These are phyloP conservation scores for Aphanomyces euteiches DNA, from an alignment of 352 stramenopile species.

Conservation along the genomic window DNA sequence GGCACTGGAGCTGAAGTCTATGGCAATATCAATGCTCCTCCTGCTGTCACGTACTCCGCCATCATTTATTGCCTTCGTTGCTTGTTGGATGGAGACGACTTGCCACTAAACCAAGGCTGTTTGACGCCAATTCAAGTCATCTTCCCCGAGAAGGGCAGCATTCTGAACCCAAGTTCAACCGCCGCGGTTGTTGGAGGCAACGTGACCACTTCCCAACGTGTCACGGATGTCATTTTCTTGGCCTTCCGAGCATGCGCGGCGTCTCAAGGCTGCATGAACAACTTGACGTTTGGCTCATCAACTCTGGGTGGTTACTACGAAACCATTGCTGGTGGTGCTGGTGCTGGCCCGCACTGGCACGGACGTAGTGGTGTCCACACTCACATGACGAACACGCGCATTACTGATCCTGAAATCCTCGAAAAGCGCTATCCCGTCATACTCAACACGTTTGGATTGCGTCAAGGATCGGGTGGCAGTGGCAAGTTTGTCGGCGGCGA, in stretches of 20 bases:
- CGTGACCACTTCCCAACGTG: conserved; percentile 95
- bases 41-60: conserved; percentile 96
- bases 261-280: conserved; percentile 99
- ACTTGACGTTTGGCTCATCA: conserved; percentile 97
- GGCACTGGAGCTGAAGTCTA: conserved; percentile 96
- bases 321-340: conserved; percentile 97
- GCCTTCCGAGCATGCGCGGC: conserved; percentile 95
- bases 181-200: conserved; percentile 98
- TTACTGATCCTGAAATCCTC: conserved; percentile 99
- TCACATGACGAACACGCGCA: conserved; percentile 99
- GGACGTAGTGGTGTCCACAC: conserved; percentile 97
- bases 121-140: conserved; percentile 95
- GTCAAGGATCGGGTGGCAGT: conserved; percentile 84
- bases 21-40: conserved; percentile 98
- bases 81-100: conserved; percentile 88
- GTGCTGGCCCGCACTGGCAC: conserved; percentile 94
- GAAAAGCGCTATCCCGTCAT: conserved; percentile 94
- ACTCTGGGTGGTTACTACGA: conserved; percentile 97
- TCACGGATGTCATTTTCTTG: conserved; percentile 98
- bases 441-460: conserved; percentile 80
- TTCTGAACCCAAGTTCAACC: conserved; percentile 94
- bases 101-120: conserved; percentile 97
- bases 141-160: conserved; percentile 88
- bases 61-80: conserved; percentile 99
- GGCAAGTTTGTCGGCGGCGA: conserved; percentile 92